These are phyloP conservation scores for Tricholomella constricta DNA, from an alignment of 768 basidiomycete species.

Conservation along the genomic window DNA sequence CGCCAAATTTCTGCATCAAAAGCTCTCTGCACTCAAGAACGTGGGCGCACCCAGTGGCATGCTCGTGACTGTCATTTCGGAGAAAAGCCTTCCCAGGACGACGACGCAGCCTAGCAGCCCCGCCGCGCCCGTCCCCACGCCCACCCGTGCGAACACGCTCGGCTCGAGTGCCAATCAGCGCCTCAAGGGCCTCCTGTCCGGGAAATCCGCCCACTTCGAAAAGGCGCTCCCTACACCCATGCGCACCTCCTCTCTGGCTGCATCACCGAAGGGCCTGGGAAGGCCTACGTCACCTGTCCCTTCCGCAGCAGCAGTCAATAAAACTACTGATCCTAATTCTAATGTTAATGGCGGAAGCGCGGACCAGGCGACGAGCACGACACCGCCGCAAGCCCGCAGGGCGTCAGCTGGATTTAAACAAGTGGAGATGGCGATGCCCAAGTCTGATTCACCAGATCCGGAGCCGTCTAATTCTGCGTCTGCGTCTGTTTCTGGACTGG, in stretches of 20 bases:
- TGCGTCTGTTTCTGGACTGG: conserved; percentile 6
- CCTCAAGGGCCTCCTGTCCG: conserved; percentile 46
- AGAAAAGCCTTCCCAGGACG: conserved; percentile 56
- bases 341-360: conserved; percentile 10
- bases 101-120: conserved; percentile 30
- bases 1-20: conserved; percentile 73
- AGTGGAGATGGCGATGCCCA: conserved; percentile 19
- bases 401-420: conserved; percentile 22
- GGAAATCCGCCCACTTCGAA: conserved; percentile 35
- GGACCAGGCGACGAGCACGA: background rate
- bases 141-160: conserved; percentile 32
- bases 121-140: conserved; percentile 31
- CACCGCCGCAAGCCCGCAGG: background rate
- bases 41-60: conserved; percentile 71
- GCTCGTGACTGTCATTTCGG: conserved; percentile 83
- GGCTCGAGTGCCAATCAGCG: conserved; percentile 46
- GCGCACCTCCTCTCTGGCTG: conserved; percentile 28
- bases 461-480: background rate
- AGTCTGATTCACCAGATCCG: conserved; percentile 21
- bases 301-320: background rate
- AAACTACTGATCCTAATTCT: background rate
- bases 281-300: conserved; percentile 20
- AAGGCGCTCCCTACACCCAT: conserved; percentile 36
- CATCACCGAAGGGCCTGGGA: conserved; percentile 26
- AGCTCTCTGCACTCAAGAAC: conserved; percentile 74